These are phyloP conservation scores for Cryptococcus floricola DNA, from an alignment of 1,284 basidiomycete genomes.

Conservation along the genomic window DNA sequence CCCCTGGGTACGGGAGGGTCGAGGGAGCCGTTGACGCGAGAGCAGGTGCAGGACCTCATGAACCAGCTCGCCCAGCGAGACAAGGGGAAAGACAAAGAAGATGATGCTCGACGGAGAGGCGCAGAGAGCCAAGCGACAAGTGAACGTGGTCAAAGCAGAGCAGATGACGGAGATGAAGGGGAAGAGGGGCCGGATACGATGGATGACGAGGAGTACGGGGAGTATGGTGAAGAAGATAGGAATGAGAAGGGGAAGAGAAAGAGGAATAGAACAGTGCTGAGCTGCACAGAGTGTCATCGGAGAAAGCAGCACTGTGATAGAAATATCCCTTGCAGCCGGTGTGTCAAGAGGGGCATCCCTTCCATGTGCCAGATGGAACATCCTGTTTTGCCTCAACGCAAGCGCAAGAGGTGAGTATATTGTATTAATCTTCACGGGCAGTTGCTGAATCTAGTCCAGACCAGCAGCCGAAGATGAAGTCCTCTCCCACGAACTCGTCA, in stretches of 20 bases:
- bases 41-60: slow-evolving; percentile 36
- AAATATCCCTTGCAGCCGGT: slow-evolving; percentile 47
- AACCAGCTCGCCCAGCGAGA: slow-evolving; percentile 17
- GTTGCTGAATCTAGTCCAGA: not conserved
- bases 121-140: slow-evolving; percentile 9
- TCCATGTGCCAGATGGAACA: slow-evolving; percentile 46
- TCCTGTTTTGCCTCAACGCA: slow-evolving; percentile 34
- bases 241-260: slow-evolving; percentile 28
- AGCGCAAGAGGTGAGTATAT: slow-evolving; percentile 35
- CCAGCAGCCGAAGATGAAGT: slow-evolving; percentile 25
- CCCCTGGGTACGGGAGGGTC: slow-evolving; percentile 4
- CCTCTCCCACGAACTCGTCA: slow-evolving; percentile 39
- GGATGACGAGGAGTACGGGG: slow-evolving; percentile 32
- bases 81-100: slow-evolving; percentile 2
- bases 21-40: slow-evolving; percentile 22
- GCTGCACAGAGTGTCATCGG: slow-evolving; percentile 40
- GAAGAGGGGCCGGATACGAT: slow-evolving; percentile 19
- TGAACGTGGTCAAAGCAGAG: not conserved
- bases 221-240: slow-evolving; percentile 24
- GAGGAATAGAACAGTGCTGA: slow-evolving; percentile 36
- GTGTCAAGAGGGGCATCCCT: slow-evolving; percentile 41
- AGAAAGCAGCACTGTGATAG: slow-evolving; percentile 44
- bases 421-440: not conserved
- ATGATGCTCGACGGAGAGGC: slow-evolving; percentile 6
- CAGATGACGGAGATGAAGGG: slow-evolving; percentile 8